A percentile compares a stretch with the other conserved stretches of the same genome.
phyloP scores from a whole-genome alignment of 2,329 filamentous ascomycete species.

The Aspergillus nomiae region DNA sequence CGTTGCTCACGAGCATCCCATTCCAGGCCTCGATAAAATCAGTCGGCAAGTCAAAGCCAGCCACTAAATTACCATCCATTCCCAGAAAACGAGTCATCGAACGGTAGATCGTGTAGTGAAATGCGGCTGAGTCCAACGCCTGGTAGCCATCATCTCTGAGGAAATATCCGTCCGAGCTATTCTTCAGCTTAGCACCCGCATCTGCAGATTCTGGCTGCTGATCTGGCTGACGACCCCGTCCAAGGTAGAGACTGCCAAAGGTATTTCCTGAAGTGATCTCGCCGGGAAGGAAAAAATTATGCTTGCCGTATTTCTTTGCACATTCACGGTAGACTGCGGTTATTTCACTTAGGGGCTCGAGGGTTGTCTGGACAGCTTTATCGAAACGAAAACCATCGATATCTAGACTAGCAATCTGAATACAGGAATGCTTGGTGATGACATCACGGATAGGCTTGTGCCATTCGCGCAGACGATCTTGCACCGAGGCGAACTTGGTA shows the following conservation, averaged over 20 bases:
- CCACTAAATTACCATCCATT: slow-evolving; percentile 58
- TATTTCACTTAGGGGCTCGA: slow-evolving; percentile 63
- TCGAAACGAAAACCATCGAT: slow-evolving; percentile 69
- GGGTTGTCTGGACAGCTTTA: slow-evolving; percentile 65
- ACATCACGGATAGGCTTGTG: slow-evolving; percentile 58
- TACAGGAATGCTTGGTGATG: slow-evolving; percentile 64
- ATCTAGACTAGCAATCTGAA: slow-evolving; percentile 62
- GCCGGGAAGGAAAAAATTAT: slow-evolving; percentile 66
- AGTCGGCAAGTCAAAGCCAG: slow-evolving; percentile 55
- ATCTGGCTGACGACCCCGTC: slow-evolving; percentile 60
- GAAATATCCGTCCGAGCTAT: slow-evolving; percentile 49
- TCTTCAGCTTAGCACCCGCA: slow-evolving; percentile 52
- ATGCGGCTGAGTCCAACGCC: slow-evolving; percentile 62
- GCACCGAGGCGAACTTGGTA: slow-evolving; percentile 67
- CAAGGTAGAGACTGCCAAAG: slow-evolving; percentile 62
- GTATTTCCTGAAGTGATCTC: slow-evolving; percentile 67
- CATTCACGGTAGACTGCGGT: slow-evolving; percentile 61
- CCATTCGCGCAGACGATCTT: slow-evolving; percentile 69
- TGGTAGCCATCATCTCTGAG: slow-evolving; percentile 55
- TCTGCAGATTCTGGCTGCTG: slow-evolving; percentile 52
- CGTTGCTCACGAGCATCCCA: slow-evolving; percentile 59
- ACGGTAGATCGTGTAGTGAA: slow-evolving; percentile 65
- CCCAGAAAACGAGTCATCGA: slow-evolving; percentile 64
- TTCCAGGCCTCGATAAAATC: slow-evolving; percentile 61
- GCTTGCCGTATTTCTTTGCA: slow-evolving; percentile 57